phyloP scores from a whole-genome alignment of 2,329 filamentous ascomycete genomes.

The Sphaerulina populicola region DNA sequence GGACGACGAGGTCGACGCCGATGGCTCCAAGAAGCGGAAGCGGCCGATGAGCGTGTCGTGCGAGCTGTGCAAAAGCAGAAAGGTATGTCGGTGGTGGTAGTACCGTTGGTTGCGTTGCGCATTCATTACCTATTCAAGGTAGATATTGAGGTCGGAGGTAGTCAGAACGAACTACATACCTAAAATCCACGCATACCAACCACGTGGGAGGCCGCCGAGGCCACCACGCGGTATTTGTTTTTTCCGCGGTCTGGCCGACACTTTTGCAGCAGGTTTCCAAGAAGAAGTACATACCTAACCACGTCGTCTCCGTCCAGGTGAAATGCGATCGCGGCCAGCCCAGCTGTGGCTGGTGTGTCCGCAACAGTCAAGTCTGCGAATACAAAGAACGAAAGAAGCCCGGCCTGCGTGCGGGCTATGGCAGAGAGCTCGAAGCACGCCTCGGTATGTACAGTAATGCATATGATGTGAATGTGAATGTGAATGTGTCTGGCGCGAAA shows the following conservation, averaged over 20 bases:
- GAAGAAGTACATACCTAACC: not conserved
- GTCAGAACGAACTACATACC: not conserved
- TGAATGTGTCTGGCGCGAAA: too few species aligned
- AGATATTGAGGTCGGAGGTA: too few species aligned
- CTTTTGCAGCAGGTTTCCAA: too few species aligned
- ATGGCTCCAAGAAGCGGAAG: slow-evolving; percentile 41
- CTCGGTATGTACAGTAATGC: slow-evolving; percentile 38
- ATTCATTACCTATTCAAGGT: too few species aligned
- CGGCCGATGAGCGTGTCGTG: slow-evolving; percentile 45
- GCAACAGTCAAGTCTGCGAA: slow-evolving; percentile 58
- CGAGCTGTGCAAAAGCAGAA: slow-evolving; percentile 72
- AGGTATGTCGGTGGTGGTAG: slow-evolving; percentile 43
- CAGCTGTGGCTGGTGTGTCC: slow-evolving; percentile 63
- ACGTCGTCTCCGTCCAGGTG: slow-evolving; percentile 23
- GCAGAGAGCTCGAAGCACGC: slow-evolving; percentile 53
- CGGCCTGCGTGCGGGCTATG: slow-evolving; percentile 48
- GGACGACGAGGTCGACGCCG: slow-evolving; percentile 31
- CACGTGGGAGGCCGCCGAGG: not conserved
- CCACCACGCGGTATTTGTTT: not conserved
- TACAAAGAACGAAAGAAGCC: slow-evolving; percentile 65
- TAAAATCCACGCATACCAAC: not conserved
- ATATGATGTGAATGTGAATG: too few species aligned
- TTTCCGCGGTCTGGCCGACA: not conserved
- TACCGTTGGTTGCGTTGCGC: not conserved
- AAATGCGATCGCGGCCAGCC: slow-evolving; percentile 71